Evolutionary conservation across 495 filamentous ascomycete genomes (phyloP), one percentile per base, ranked within the genome.

Genomic region (Hyaloscypha hepaticicola): DNA sequence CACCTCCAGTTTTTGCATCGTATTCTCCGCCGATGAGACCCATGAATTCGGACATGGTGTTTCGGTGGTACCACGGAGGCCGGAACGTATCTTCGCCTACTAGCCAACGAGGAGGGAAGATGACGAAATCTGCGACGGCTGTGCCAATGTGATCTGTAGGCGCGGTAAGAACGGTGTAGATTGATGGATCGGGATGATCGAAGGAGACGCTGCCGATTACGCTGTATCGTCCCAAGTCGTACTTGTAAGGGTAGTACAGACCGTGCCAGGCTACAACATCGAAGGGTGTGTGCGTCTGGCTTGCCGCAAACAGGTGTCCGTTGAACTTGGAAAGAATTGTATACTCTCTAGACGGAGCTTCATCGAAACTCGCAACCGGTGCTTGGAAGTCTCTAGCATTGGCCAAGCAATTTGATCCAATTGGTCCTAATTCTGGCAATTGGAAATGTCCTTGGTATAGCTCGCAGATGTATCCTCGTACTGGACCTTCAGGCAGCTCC

Each of bases 301-400:
- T 80, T 1, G 90, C 90, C 16, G 81, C 79, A 77, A 93, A 93
- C 41, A 96, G 85, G 52, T 84, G 82, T 71, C 91, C 89, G 71
- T 88, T 86, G 75, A 96, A 94, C 72, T 96, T 96, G 74, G 83
- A 85, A 33, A 87, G 82, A 52, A 96, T 76, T 14, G 77, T 81
- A 72, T 89, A 92, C 38, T 78, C 66, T n/a, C 66, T 73, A 0
- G 67, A 25, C 7, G 76, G 77, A 55, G 79, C 78, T 72, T 93
- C 88, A 38, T 86, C 85, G 71, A 94, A 97, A 55, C 77, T 73
- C 16, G 93, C 93, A 9, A 92, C 79, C 9, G 93, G 93, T 3
- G 86, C 86, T 76, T 96, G 91, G 77, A 97, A 97, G 73, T 97
- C 93, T 16, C 93, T 86, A 0, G 87, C 83, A 70, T 97, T 96